Percentiles rank a stretch among this genome's conserved stretches.
These are phyloP conservation scores for Zarea fungicola DNA, from an alignment of 2,329 filamentous ascomycete genomes.

Conservation along the genomic window DNA sequence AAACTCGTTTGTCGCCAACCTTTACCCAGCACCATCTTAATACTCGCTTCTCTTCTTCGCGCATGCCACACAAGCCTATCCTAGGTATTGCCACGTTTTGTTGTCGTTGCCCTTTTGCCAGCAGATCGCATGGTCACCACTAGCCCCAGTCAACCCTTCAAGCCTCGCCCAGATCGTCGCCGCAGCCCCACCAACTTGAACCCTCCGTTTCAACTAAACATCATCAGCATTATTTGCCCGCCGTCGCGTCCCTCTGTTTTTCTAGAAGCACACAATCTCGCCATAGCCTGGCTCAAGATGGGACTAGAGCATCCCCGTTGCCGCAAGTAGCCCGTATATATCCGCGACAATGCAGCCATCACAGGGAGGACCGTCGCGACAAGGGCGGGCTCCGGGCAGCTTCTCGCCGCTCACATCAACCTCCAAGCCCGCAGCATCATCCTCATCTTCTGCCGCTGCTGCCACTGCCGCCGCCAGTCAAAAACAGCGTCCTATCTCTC, in stretches of 20 bases:
- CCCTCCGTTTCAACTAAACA: not conserved
- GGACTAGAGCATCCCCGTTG: not conserved
- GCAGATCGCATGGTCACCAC: too few relatives aligned
- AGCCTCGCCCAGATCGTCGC: too few relatives aligned
- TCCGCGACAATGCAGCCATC: conserved; percentile 42
- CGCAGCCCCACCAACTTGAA: too few relatives aligned
- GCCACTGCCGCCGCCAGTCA: conserved; percentile 18
- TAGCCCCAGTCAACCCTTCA: too few relatives aligned
- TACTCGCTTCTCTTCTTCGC: too few relatives aligned
- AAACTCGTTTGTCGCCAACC: too few relatives aligned
- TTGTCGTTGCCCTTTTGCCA: too few relatives aligned
- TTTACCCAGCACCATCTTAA: too few relatives aligned
- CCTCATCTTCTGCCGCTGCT: conserved; percentile 17
- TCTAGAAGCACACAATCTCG: too few relatives aligned
- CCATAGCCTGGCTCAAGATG: conserved; percentile 2
- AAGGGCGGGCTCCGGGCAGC: conserved; percentile 47
- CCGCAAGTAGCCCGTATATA: conserved; percentile 16
- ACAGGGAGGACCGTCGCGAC: conserved; percentile 20
- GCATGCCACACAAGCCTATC: too few relatives aligned
- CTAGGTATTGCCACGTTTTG: too few relatives aligned
- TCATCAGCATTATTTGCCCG: not conserved
- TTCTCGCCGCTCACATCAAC: conserved; percentile 45
- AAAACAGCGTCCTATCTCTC: conserved; percentile 19
- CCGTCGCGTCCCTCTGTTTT: not conserved
- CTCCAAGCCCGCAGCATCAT: conserved; percentile 20